Percentiles rank a stretch among this genome's conserved stretches.
Evolutionary conservation across 345 rosid genomes (phyloP).

Genomic region (Odontarrhena argentea): DNA sequence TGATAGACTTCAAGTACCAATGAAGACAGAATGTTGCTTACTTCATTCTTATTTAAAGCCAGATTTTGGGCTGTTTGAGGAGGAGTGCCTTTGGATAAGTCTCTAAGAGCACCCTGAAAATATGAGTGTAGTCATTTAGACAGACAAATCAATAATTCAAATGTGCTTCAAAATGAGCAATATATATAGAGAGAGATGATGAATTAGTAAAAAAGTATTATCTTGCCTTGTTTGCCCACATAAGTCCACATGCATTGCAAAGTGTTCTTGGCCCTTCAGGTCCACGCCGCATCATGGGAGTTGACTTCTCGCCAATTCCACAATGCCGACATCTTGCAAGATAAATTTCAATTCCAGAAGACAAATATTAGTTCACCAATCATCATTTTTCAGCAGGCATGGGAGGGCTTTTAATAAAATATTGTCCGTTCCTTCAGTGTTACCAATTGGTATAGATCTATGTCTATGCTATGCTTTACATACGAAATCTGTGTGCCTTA

Average conservation of each 20-base stretch:
- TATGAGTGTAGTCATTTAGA: conserved; percentile 22
- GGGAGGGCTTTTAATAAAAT: background rate
- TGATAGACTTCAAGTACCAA: background rate
- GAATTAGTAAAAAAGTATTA: background rate
- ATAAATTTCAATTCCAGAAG: background rate
- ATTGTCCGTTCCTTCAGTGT: background rate
- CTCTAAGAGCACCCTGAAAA: conserved; percentile 60
- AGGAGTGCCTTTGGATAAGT: conserved; percentile 58
- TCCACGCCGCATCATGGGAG: conserved; percentile 78
- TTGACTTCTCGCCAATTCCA: conserved; percentile 60
- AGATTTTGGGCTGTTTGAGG: conserved; percentile 47
- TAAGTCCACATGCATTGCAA: conserved; percentile 77
- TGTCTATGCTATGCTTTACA: background rate
- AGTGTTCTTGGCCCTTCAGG: conserved; percentile 78
- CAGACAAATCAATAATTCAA: conserved; percentile 2
- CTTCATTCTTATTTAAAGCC: conserved; percentile 46
- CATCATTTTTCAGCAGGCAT: conserved; percentile 1
- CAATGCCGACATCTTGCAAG: conserved; percentile 58
- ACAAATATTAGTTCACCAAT: background rate
- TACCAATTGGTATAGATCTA: background rate
- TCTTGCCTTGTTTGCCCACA: conserved; percentile 75
- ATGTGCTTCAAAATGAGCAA: conserved; percentile 1
- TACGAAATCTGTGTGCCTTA: background rate
- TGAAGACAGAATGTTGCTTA: conserved; percentile 34
- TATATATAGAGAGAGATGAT: background rate